These are phyloP conservation scores for Leucogyrophana mollusca DNA, from an alignment of 768 basidiomycete genomes.

Conservation along the genomic window DNA sequence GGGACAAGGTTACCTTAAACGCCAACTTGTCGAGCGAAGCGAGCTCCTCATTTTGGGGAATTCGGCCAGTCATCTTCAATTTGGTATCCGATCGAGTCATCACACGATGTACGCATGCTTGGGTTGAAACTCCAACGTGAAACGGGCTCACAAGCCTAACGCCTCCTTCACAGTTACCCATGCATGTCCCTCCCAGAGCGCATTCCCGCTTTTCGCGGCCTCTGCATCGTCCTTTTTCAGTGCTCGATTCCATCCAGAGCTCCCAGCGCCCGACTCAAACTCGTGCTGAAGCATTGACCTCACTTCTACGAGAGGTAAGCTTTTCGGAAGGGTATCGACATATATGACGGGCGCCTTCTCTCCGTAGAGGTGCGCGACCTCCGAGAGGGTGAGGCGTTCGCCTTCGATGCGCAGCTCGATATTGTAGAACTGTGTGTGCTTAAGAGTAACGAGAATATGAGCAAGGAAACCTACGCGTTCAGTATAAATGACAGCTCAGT, in stretches of 20 bases:
- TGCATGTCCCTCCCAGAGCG: conserved; percentile 9
- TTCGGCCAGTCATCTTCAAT: too few relatives aligned
- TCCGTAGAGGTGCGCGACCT: conserved; percentile 10
- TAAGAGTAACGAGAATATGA: too few relatives aligned
- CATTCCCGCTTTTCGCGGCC: conserved; percentile 1
- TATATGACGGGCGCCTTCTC: conserved; percentile 5
- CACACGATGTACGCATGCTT: too few relatives aligned
- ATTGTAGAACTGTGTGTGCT: too few relatives aligned
- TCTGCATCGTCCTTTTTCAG: conserved; percentile 1
- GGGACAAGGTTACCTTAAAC: too few relatives aligned
- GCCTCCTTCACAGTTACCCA: conserved; percentile 8
- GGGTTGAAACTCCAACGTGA: too few relatives aligned
- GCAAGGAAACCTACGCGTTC: too few relatives aligned
- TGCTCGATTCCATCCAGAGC: conserved; percentile 3
- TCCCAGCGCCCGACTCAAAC: background rate
- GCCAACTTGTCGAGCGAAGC: too few relatives aligned
- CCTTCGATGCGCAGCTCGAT: conserved; percentile 14
- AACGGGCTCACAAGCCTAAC: background rate
- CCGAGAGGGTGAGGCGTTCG: conserved; percentile 8
- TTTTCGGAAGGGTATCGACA: conserved; percentile 2
- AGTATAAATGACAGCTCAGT: too few relatives aligned
- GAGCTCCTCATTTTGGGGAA: too few relatives aligned
- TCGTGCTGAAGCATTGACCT: background rate
- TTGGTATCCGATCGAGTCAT: too few relatives aligned
- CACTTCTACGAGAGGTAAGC: background rate